A percentile compares a stretch with the other conserved stretches of the same genome.
phyloP scores from a whole-genome alignment of 768 basidiomycete species.

The Termitomyces sp. region DNA sequence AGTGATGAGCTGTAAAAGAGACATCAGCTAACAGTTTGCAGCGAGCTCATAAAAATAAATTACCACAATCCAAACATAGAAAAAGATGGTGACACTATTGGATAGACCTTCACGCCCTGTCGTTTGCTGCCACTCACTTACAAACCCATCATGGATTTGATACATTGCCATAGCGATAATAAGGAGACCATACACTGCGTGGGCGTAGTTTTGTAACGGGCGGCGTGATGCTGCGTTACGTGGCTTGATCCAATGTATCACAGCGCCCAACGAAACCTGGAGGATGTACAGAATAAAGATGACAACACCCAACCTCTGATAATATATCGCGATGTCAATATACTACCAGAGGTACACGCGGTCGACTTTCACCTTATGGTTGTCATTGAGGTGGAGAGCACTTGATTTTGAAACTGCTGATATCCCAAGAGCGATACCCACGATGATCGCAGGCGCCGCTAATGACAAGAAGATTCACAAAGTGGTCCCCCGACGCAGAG shows the following conservation, averaged over 20 bases:
- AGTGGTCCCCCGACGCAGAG: conserved; percentile 5
- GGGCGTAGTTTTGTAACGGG: conserved; percentile 55
- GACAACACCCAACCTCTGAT: conserved; percentile 45
- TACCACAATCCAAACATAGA: conserved; percentile 48
- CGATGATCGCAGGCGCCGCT: conserved; percentile 42
- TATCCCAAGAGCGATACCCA: conserved; percentile 44
- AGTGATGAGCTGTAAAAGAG: conserved; percentile 32
- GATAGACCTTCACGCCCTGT: conserved; percentile 40
- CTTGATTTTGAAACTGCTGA: conserved; percentile 30
- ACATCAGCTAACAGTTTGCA: neutral
- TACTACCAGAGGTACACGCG: neutral
- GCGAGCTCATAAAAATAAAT: conserved; percentile 16
- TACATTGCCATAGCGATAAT: conserved; percentile 48
- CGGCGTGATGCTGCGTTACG: conserved; percentile 27
- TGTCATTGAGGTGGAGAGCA: conserved; percentile 35
- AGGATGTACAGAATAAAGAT: conserved; percentile 47
- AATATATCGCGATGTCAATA: neutral
- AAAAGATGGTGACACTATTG: conserved; percentile 34
- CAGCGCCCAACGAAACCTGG: conserved; percentile 46
- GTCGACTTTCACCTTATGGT: conserved; percentile 41
- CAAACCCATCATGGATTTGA: conserved; percentile 46
- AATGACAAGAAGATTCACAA: conserved; percentile 1
- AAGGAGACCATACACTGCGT: conserved; percentile 49
- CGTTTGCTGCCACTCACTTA: conserved; percentile 43
- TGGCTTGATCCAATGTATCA: conserved; percentile 53